Evolutionary conservation across 2,329 filamentous ascomycete species (phyloP).

Genomic region (Fragosphaeria purpurea): DNA sequence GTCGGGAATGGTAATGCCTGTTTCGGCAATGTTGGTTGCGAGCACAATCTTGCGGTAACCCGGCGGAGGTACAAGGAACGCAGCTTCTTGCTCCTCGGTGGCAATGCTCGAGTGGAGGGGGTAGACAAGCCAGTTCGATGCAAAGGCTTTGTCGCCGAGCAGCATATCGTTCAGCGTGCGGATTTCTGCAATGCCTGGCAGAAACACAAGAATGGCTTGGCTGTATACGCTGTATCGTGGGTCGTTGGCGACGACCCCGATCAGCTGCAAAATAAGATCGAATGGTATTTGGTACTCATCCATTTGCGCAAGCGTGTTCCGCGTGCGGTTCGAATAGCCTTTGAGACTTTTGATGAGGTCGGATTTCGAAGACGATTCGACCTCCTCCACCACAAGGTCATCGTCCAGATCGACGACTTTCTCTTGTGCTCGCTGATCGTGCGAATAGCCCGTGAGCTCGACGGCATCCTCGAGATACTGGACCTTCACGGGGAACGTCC

Average conservation of each 20-base stretch:
- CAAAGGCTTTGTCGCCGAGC: conserved; percentile 64
- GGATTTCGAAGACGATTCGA: conserved; percentile 39
- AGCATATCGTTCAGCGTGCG: conserved; percentile 79
- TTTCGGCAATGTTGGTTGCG: conserved; percentile 96
- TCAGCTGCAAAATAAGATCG: conserved; percentile 69
- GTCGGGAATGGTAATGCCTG: conserved; percentile 95
- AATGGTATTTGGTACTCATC: conserved; percentile 92
- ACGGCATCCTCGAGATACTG: conserved; percentile 88
- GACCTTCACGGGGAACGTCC: conserved; percentile 85
- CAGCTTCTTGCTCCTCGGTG: conserved; percentile 90
- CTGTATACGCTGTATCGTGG: conserved; percentile 61
- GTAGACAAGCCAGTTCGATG: conserved; percentile 71
- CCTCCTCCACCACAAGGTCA: conserved; percentile 41
- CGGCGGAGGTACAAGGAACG: conserved; percentile 73
- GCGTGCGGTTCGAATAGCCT: conserved; percentile 66
- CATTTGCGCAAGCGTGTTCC: conserved; percentile 62
- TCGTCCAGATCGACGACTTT: conserved; percentile 55
- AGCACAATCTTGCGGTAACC: conserved; percentile 88
- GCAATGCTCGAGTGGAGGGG: conserved; percentile 90
- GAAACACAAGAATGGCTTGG: conserved; percentile 85
- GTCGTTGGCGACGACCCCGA: conserved; percentile 64
- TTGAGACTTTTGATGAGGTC: conserved; percentile 56
- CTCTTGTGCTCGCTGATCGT: conserved; percentile 39
- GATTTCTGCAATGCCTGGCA: conserved; percentile 92
- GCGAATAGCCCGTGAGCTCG: conserved; percentile 68